Conservation (phyloP, 2,329 filamentous ascomycete genomes). For the Fusarium chuoi region DNA sequence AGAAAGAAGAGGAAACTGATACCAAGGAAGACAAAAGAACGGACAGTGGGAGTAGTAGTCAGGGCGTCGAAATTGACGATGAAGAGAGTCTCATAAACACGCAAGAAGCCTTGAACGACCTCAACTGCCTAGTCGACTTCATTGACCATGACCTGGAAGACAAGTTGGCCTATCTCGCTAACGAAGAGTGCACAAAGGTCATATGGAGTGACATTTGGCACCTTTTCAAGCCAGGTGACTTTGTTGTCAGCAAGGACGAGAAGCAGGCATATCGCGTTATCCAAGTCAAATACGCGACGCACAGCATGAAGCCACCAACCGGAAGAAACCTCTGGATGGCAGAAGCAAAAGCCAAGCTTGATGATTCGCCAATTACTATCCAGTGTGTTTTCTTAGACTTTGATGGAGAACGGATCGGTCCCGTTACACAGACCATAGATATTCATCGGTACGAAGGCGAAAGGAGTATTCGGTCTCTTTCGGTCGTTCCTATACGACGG, state of each 20-base stretch:
- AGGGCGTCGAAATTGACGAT: too few species aligned
- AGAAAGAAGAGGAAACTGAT: too few species aligned
- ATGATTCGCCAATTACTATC: neutral
- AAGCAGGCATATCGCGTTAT: neutral
- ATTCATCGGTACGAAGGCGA: neutral
- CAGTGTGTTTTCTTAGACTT: neutral
- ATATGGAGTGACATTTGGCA: neutral
- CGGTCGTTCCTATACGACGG: rapidly evolving
- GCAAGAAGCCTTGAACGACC: neutral
- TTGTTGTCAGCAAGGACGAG: neutral
- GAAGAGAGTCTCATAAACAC: neutral
- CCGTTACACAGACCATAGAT: neutral
- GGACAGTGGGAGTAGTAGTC: too few species aligned
- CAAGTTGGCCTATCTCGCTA: rapidly evolving
- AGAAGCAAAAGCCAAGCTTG: neutral
- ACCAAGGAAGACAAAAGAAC: too few species aligned
- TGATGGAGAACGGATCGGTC: neutral
- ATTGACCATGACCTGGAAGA: neutral
- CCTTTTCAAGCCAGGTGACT: neutral
- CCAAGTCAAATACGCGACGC: neutral
- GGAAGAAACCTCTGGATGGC: neutral
- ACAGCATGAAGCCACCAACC: neutral
- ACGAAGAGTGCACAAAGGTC: neutral
- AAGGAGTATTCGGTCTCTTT: neutral
- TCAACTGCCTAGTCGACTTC: neutral